Base-by-base conservation (phyloP, 257 asterid species). In the Echium plantagineum region DNA sequence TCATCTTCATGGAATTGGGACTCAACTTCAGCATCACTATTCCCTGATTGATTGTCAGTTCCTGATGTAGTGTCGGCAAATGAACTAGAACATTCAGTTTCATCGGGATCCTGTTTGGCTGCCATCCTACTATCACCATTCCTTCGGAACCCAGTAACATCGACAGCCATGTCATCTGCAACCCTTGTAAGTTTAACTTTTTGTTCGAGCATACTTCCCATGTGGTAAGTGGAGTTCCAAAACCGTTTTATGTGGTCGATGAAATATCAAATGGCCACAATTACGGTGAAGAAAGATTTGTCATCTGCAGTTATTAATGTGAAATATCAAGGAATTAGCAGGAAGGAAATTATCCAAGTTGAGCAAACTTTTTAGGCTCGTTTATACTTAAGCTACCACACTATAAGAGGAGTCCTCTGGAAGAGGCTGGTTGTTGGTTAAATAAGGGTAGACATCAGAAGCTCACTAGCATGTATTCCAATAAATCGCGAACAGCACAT, bases 21-120 rank as follows among this genome's bases (percentile, higher is more conserved):
- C 59, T 86, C 97, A 59, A 72, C 97, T 77, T 89, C 97, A 47
- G 85, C 93, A 61, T 86, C 97, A 76, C 94, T 89, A 24, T 76
- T 5, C 46, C 46, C 93, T 56, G 81, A 77, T 63, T 60, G 71
- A 64, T 79, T 77, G 72, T 77, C 94, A 55, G 82, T 75, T 61
- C 78, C 84, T 31, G 95, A 85, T 67, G 67, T 58, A 46, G 91
- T 77, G 78, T 79, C 74, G 30, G 76, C 93, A 64, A 89, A 89
- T 73, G 97, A 89, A 70, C 97, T 89, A 42, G 97, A 84, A 80
- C 86, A 74, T 72, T 89, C 95, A 52, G 97, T 89, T 59, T 84
- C 91, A 57, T 89, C 94, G 0, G 89, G 91, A 71, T 89, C 94
- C 54, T 79, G 89, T 77, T 81, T 84, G 0, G 86, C 75, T 65